Evolutionary conservation across 2,329 filamentous ascomycete genomes (phyloP), one percentile per base, ranked within the genome.

Genomic region (Blastomyces emzantsi): DNA sequence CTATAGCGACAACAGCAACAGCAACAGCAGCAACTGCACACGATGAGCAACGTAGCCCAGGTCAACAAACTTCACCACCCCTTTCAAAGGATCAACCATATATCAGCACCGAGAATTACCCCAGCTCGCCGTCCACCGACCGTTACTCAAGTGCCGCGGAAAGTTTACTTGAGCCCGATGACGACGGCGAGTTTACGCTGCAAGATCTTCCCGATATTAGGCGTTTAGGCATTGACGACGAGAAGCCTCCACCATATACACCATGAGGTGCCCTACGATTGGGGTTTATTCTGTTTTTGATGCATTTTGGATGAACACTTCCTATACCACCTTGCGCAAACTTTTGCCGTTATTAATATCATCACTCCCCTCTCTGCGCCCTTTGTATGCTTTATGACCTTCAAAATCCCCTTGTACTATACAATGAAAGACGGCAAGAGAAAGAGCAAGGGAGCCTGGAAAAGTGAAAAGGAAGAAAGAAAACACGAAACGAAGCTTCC

Each of bases 211-310:
- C 30, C 52, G 52, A 55, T 36, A 30, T 33, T 39, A 30, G 17
- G 2, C 2, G 1, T 8, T 33, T 55, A 30, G 17, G 6, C 2
- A 55, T 55, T 55, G 52, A 0, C 19, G 52, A 57, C 5, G 55
- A 41, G 5, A 57, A 57, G n/a, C 55, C 36, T 17, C 55, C 55
- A 17, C 55, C 55, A 4, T 57, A 57, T 57, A 19, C 55, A 36
- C 52, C 52, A 55, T 55, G 19, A 55, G 19, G 5, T 1, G 19
- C n/a, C 3, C 9, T 36, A 7, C 7, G 17, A n/a, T 22, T 11
- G 2, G 9, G 17, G 30, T 8, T 36, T 6, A 9, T 55, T 36
- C 17, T 36, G 33, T 36, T 36, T 11, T 55, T 55, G 33, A 2
- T 36, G 6, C 3, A 51, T 51, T 33, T 33, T 55, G 25, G 28